Percentiles rank a stretch among this genome's conserved stretches.
Evolutionary conservation across 1,284 basidiomycete genomes (phyloP).

Genomic region (Rhodotorula sp.): DNA sequence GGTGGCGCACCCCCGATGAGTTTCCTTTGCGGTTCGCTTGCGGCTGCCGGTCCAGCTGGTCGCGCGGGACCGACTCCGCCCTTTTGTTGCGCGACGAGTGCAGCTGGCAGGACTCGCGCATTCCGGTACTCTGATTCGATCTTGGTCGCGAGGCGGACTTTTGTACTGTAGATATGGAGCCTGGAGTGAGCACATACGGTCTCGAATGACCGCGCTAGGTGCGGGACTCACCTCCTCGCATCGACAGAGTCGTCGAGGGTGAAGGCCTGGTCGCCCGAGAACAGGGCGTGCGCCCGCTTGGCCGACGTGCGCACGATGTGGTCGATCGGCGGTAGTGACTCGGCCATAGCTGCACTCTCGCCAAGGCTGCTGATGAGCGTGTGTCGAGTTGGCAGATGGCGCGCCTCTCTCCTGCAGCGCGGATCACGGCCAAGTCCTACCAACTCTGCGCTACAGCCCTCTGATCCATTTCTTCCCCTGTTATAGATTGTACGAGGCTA

Average conservation of each 20-base stretch:
- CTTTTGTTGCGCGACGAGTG: slow-evolving; percentile 71
- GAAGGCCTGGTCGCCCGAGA: slow-evolving; percentile 47
- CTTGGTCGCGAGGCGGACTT: slow-evolving; percentile 61
- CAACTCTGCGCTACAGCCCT: too few species aligned
- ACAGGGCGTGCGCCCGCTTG: slow-evolving; percentile 53
- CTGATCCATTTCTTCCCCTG: too few species aligned
- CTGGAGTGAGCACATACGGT: neutral
- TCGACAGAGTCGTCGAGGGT: slow-evolving; percentile 44
- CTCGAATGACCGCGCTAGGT: neutral
- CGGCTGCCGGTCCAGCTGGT: slow-evolving; percentile 54
- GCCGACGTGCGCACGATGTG: slow-evolving; percentile 50
- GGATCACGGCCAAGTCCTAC: too few species aligned
- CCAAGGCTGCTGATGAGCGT: neutral
- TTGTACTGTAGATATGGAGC: slow-evolving; percentile 45
- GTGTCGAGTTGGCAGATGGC: too few species aligned
- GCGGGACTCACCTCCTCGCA: slow-evolving; percentile 46
- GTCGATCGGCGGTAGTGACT: slow-evolving; percentile 47
- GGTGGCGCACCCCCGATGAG: slow-evolving; percentile 37
- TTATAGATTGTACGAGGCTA: too few species aligned
- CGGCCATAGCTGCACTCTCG: slow-evolving; percentile 10
- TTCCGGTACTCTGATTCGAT: slow-evolving; percentile 80
- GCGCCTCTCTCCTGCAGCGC: too few species aligned
- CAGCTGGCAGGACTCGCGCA: slow-evolving; percentile 77
- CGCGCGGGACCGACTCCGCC: slow-evolving; percentile 62
- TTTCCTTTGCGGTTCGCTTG: slow-evolving; percentile 19